Percentiles rank a stretch among this genome's conserved stretches.
Conservation (phyloP, 23 red algal genomes). For the Gracilaria vermiculophylla region DNA sequence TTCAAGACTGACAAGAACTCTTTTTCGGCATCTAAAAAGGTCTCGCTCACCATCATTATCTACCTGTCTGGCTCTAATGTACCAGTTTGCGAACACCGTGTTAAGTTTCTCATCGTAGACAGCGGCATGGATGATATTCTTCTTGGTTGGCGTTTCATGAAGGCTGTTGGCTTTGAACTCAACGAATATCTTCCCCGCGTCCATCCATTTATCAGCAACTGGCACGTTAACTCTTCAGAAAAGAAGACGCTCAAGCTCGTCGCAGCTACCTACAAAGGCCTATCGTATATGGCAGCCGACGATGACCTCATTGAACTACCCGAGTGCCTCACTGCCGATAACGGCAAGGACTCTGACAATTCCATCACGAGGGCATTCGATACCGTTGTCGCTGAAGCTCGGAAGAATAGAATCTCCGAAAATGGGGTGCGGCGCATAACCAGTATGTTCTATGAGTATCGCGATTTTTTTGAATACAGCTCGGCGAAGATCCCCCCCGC, state of each 20-base stretch:
- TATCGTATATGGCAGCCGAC: neutral
- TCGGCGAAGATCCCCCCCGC: constrained; percentile 15
- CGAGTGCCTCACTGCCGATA: neutral
- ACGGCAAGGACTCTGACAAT: neutral
- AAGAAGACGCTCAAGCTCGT: neutral
- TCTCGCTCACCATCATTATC: neutral
- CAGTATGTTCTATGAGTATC: neutral
- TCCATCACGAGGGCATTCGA: neutral
- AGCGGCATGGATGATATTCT: constrained; percentile 22
- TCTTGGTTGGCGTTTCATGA: constrained; percentile 12
- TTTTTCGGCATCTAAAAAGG: neutral
- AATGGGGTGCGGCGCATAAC: neutral
- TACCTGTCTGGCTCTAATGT: neutral
- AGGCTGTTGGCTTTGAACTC: constrained; percentile 12
- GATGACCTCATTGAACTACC: constrained; percentile 5
- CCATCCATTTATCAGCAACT: neutral
- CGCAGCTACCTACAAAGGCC: neutral
- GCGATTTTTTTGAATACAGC: constrained; percentile 11
- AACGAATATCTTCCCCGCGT: neutral
- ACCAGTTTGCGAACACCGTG: neutral
- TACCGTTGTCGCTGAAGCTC: neutral
- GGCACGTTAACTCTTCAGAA: neutral
- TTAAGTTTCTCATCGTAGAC: constrained; percentile 20
- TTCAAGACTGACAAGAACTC: neutral
- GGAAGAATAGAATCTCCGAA: neutral